A percentile compares a stretch with the other conserved stretches of the same genome.
Conservation (phyloP, 2,329 filamentous ascomycete species). For the Penicillium verrucosum region DNA sequence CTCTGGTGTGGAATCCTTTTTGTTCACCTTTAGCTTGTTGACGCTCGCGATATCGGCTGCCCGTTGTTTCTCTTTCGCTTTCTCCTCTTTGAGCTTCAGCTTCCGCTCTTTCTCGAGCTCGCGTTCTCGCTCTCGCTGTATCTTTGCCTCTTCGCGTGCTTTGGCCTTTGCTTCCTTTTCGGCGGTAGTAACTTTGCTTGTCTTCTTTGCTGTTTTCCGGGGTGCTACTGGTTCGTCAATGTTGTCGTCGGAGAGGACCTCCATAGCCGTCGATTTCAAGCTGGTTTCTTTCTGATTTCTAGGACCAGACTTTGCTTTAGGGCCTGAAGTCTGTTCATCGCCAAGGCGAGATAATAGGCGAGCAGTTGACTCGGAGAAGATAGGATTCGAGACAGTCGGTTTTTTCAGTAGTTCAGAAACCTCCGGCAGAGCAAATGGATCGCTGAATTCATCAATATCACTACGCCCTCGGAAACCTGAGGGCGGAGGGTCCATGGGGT, state of each 20-base stretch:
- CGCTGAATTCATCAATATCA: constrained; percentile 35
- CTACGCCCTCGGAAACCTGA: constrained; percentile 11
- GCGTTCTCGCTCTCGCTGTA: constrained; percentile 54
- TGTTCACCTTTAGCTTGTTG: constrained; percentile 70
- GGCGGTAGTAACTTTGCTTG: constrained; percentile 26
- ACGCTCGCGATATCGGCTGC: constrained; percentile 67
- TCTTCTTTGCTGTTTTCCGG: constrained; percentile 44
- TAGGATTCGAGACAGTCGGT: constrained; percentile 13
- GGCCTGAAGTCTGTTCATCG: neutral
- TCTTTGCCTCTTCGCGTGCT: constrained; percentile 50
- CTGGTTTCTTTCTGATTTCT: constrained; percentile 10
- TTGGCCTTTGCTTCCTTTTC: constrained; percentile 49
- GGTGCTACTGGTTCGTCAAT: constrained; percentile 48
- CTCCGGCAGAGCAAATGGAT: constrained; percentile 27
- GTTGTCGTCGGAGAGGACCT: constrained; percentile 26
- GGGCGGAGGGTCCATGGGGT: constrained; percentile 4
- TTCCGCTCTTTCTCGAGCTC: constrained; percentile 55
- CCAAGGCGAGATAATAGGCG: constrained; percentile 37
- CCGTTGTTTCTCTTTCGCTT: constrained; percentile 60
- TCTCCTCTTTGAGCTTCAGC: constrained; percentile 51
- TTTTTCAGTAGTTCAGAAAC: constrained; percentile 28
- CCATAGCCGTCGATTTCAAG: constrained; percentile 3
- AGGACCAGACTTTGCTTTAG: neutral
- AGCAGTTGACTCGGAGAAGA: constrained; percentile 43
- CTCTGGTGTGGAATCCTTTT: constrained; percentile 68